Percentiles rank a stretch among this genome's conserved stretches.
These are phyloP conservation scores for Medakamo hakoo DNA, from an alignment of 139 green algal genomes.

Conservation along the genomic window DNA sequence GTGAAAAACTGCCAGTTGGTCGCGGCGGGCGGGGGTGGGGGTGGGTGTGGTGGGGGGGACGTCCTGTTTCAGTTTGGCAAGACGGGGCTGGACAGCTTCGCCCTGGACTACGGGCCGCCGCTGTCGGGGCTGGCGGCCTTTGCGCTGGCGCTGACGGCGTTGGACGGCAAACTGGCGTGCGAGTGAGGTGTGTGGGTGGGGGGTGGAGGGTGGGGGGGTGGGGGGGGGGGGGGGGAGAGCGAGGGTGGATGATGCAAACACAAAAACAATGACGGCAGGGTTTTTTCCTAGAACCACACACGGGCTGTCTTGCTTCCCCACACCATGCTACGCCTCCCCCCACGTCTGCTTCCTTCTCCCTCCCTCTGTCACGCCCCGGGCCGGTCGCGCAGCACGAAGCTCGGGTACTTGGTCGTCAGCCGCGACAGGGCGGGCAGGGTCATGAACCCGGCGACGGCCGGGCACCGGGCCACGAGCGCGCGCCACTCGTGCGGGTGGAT, in stretches of 20 bases:
- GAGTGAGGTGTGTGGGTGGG: constrained; percentile 11
- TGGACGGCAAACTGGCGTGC: constrained; percentile 81
- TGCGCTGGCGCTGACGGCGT: constrained; percentile 72
- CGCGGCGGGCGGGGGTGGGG: constrained; percentile 15
- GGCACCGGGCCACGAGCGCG: constrained; percentile 25
- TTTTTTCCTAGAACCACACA: background rate
- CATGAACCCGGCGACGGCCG: constrained; percentile 50
- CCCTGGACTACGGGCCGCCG: constrained; percentile 81
- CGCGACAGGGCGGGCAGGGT: constrained; percentile 41
- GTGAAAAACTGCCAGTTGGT: constrained; percentile 99
- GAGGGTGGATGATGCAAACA: background rate
- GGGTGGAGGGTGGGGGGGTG: background rate
- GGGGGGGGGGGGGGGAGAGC: background rate
- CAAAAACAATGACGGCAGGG: background rate
- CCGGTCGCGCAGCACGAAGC: too few relatives aligned
- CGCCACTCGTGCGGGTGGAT: constrained; percentile 53
- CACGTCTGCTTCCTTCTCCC: background rate
- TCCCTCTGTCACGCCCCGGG: too few relatives aligned
- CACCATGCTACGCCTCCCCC: constrained; percentile 1
- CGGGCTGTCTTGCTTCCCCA: too few relatives aligned
- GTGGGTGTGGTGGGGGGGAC: background rate
- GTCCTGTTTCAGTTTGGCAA: constrained; percentile 88
- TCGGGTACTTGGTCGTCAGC: constrained; percentile 21
- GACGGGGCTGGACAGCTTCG: constrained; percentile 72
- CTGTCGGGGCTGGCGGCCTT: constrained; percentile 80